Percentiles rank a stretch among this genome's conserved stretches.
Evolutionary conservation across 177 flowering plant genomes (phyloP).

Genomic region (Vitis hybrid): DNA sequence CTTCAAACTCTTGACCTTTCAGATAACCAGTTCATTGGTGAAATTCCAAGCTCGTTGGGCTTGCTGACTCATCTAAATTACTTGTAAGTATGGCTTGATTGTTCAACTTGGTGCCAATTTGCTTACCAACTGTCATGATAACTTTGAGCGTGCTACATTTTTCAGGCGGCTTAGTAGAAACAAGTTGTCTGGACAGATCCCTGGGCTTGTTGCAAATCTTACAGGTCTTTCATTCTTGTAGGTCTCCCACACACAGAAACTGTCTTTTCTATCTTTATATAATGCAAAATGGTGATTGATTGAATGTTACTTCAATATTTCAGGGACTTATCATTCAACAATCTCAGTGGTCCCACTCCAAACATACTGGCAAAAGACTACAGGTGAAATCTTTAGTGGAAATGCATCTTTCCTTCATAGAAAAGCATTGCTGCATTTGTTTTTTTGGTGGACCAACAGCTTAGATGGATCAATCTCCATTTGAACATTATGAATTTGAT

Average conservation of each 20-base stretch:
- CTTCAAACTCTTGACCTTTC: slow-evolving; percentile 89
- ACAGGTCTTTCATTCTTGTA: slow-evolving; percentile 90
- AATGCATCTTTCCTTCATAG: not conserved
- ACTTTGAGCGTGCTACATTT: slow-evolving; percentile 17
- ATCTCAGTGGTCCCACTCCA: slow-evolving; percentile 85
- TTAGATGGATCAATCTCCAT: too few species aligned
- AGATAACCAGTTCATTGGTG: slow-evolving; percentile 75
- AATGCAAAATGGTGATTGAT: not conserved
- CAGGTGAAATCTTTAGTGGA: slow-evolving; percentile 49
- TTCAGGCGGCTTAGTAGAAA: slow-evolving; percentile 84
- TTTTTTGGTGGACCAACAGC: too few species aligned
- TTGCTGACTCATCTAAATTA: slow-evolving; percentile 62
- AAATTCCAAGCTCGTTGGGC: slow-evolving; percentile 84
- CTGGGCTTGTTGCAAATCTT: slow-evolving; percentile 68
- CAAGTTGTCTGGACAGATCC: slow-evolving; percentile 75
- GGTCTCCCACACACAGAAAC: slow-evolving; percentile 27
- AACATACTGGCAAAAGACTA: slow-evolving; percentile 79
- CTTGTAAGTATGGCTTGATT: slow-evolving; percentile 57
- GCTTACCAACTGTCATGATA: slow-evolving; percentile 12
- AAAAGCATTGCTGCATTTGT: too few species aligned
- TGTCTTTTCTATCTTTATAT: not conserved
- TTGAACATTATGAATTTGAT: too few species aligned
- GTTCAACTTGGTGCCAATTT: not conserved
- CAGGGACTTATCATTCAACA: slow-evolving; percentile 94
- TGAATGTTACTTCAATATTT: not conserved